Percentiles rank a stretch among this genome's conserved stretches.
Conservation (phyloP, 352 stramenopile species). For the Phytopythium montanum region DNA sequence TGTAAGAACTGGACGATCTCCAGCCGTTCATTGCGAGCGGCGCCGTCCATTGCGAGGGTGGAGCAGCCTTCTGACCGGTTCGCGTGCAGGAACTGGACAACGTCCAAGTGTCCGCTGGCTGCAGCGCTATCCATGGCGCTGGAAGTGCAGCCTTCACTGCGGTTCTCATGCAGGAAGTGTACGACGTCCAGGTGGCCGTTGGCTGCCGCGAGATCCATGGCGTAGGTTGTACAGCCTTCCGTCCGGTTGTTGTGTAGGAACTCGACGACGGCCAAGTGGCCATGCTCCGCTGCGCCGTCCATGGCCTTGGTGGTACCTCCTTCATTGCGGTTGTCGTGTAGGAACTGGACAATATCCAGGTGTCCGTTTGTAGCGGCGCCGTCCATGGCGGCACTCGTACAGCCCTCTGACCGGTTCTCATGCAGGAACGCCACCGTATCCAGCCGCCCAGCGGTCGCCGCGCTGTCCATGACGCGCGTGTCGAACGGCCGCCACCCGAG, state of each 20-base stretch:
- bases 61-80: conserved; percentile 29
- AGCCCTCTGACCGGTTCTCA: conserved; percentile 19
- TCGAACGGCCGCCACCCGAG: conserved; percentile 10
- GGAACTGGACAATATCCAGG: conserved; percentile 18
- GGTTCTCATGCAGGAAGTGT: conserved; percentile 26
- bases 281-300: conserved; percentile 20
- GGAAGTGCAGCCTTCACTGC: conserved; percentile 24
- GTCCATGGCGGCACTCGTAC: conserved; percentile 18
- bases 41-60: conserved; percentile 31
- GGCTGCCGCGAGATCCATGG: conserved; percentile 31
- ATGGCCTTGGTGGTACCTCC: conserved; percentile 20
- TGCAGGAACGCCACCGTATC: conserved; percentile 22
- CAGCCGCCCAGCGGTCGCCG: conserved; percentile 17
- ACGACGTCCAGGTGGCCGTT: conserved; percentile 26
- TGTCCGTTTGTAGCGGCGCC: conserved; percentile 17
- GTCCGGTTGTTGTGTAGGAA: conserved; percentile 22
- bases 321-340: conserved; percentile 20
- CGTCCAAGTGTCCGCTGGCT: conserved; percentile 19
- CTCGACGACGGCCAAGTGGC: conserved; percentile 19
- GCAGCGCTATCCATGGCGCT: conserved; percentile 33
- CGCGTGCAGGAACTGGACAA: conserved; percentile 25
- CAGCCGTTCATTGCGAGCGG: conserved; percentile 27
- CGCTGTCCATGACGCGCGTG: conserved; percentile 22
- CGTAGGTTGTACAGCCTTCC: conserved; percentile 25
- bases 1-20: conserved; percentile 32